Evolutionary conservation across 2,329 filamentous ascomycete species (phyloP).

Genomic region (Leptographium wingfieldii): DNA sequence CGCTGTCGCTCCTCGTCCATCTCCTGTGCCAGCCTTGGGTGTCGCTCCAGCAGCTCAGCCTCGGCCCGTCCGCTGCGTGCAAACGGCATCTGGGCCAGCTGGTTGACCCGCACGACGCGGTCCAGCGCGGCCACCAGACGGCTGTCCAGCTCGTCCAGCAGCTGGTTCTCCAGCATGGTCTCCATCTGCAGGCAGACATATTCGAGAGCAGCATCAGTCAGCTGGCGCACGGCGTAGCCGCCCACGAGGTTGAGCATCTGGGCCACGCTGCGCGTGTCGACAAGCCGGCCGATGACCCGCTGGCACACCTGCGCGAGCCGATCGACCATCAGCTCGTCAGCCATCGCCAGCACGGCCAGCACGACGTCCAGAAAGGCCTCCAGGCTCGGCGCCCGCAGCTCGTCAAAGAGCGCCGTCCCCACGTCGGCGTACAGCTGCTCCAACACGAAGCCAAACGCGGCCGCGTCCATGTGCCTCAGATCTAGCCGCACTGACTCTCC

Average conservation of each 20-base stretch:
- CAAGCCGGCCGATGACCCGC: constrained; percentile 66
- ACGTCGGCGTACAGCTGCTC: constrained; percentile 73
- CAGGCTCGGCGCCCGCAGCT: constrained; percentile 54
- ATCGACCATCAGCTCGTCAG: constrained; percentile 93
- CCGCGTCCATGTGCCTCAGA: constrained; percentile 62
- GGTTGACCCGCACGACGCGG: constrained; percentile 66
- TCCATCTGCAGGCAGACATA: constrained; percentile 90
- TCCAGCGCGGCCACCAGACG: constrained; percentile 75
- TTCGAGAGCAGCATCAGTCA: constrained; percentile 79
- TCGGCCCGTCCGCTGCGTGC: constrained; percentile 65
- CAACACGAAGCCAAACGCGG: constrained; percentile 67
- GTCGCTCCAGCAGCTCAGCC: constrained; percentile 46
- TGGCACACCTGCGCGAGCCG: constrained; percentile 84
- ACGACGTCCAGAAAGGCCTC: constrained; percentile 84
- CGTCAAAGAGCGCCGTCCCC: constrained; percentile 69
- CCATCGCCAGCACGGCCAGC: constrained; percentile 77
- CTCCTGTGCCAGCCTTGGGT: constrained; percentile 50
- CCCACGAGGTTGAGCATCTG: constrained; percentile 76
- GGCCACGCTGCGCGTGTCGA: constrained; percentile 76
- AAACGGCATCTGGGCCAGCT: constrained; percentile 64
- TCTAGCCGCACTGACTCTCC: constrained; percentile 55
- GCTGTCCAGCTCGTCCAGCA: constrained; percentile 74
- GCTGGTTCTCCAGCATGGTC: constrained; percentile 78
- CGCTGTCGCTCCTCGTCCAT: constrained; percentile 57
- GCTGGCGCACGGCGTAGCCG: constrained; percentile 68